Evolutionary conservation across 2,329 filamentous ascomycete species (phyloP).

Genomic region (Neonectria coccinea): DNA sequence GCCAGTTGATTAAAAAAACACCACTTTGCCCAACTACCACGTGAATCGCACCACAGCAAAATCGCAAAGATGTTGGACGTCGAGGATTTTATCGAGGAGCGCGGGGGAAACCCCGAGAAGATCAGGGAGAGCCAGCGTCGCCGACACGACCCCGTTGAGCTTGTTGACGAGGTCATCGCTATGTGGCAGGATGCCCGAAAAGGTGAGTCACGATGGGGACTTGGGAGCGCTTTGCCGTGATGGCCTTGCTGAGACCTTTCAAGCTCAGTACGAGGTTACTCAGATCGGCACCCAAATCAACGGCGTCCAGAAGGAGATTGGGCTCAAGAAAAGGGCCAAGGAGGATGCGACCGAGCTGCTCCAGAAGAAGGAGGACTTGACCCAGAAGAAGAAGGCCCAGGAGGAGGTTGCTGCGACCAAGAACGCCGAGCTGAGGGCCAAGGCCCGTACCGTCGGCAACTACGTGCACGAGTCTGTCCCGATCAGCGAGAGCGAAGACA

Average conservation of each 20-base stretch:
- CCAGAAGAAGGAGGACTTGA: constrained; percentile 79
- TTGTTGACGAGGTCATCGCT: constrained; percentile 90
- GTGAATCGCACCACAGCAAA: constrained; percentile 34
- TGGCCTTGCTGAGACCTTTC: constrained; percentile 25
- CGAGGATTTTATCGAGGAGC: constrained; percentile 83
- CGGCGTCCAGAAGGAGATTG: constrained; percentile 89
- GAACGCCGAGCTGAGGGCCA: constrained; percentile 77
- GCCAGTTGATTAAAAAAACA: constrained; percentile 40
- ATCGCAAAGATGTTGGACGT: constrained; percentile 75
- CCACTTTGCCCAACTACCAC: constrained; percentile 32
- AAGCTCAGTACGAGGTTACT: constrained; percentile 78
- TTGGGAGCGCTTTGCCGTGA: constrained; percentile 8
- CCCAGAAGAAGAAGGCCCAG: constrained; percentile 84
- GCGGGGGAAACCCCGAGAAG: constrained; percentile 89
- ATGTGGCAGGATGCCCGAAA: constrained; percentile 87
- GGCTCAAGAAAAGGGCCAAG: constrained; percentile 92
- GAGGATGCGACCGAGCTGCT: constrained; percentile 86
- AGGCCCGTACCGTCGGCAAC: constrained; percentile 81
- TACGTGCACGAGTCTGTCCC: constrained; percentile 87
- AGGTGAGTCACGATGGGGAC: constrained; percentile 56
- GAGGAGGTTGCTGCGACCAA: constrained; percentile 82
- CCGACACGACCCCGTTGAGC: constrained; percentile 81
- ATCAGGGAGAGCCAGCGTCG: constrained; percentile 92
- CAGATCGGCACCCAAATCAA: constrained; percentile 90
- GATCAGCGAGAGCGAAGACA: constrained; percentile 86